These are phyloP conservation scores for Gyrodon lividus DNA, from an alignment of 768 basidiomycete genomes.

Conservation along the genomic window DNA sequence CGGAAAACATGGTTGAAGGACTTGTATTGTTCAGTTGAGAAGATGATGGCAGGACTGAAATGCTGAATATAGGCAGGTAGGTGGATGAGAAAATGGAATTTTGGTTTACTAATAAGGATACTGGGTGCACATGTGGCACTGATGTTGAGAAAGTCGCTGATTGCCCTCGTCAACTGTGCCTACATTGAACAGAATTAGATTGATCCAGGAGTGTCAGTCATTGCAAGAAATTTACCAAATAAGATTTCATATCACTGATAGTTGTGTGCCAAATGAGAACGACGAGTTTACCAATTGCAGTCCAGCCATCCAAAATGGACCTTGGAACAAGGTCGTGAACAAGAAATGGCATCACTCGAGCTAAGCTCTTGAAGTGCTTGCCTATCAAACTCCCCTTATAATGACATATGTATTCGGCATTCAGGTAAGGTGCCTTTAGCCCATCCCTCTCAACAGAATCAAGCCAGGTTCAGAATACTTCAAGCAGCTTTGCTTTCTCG, in stretches of 20 bases:
- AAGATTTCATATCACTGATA: constrained; percentile 36
- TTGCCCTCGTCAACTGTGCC: too few species aligned
- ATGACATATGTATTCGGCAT: constrained; percentile 31
- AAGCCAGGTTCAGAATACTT: constrained; percentile 23
- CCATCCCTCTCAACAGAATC: constrained; percentile 23
- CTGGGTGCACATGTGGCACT: constrained; percentile 9
- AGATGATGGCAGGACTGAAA: constrained; percentile 26
- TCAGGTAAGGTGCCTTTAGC: constrained; percentile 24
- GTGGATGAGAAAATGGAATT: constrained; percentile 29
- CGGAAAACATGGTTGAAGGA: constrained; percentile 26
- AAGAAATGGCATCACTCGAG: constrained; percentile 31
- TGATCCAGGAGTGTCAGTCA: too few species aligned
- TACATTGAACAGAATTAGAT: too few species aligned
- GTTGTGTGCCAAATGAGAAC: constrained; percentile 42
- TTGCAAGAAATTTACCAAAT: constrained; percentile 22
- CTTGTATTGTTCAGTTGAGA: constrained; percentile 27
- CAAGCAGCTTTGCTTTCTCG: constrained; percentile 18
- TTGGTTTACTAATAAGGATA: constrained; percentile 23
- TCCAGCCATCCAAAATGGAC: constrained; percentile 27
- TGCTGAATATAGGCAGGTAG: constrained; percentile 19
- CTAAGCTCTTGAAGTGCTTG: constrained; percentile 32
- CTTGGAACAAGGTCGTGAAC: constrained; percentile 32
- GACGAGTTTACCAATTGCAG: constrained; percentile 35
- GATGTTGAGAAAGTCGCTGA: too few species aligned
- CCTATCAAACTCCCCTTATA: constrained; percentile 35